Conservation (phyloP, 768 basidiomycete genomes). For the Naganishia kalamii region DNA sequence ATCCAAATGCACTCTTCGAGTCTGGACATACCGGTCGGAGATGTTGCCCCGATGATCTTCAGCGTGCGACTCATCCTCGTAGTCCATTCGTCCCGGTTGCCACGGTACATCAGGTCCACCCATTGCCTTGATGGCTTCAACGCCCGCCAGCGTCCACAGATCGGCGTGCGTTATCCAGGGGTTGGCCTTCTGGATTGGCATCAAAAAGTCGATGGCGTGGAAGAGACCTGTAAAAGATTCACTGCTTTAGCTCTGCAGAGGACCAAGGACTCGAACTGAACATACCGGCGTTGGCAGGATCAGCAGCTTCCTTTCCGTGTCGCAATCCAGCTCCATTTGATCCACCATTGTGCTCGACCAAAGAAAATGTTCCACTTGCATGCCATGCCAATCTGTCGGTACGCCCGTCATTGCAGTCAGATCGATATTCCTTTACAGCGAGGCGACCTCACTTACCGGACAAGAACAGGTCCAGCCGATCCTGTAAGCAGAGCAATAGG, state of each 20-base stretch:
- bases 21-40: conserved; percentile 27
- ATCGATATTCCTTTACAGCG: neutral
- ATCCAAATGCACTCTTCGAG: conserved; percentile 15
- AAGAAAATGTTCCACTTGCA: conserved; percentile 43
- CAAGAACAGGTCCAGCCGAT: conserved; percentile 44
- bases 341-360: conserved; percentile 45
- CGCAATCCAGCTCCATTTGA: conserved; percentile 45
- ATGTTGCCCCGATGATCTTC: conserved; percentile 42
- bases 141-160: conserved; percentile 45
- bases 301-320: conserved; percentile 40
- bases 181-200: conserved; percentile 46
- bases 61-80: conserved; percentile 36
- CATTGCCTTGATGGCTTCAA: conserved; percentile 42
- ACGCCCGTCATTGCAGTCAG: conserved; percentile 20
- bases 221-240: conserved; percentile 21
- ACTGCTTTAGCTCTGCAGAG: neutral
- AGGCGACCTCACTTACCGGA: conserved; percentile 32
- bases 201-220: conserved; percentile 45
- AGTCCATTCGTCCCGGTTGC: conserved; percentile 46
- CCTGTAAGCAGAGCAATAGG: neutral
- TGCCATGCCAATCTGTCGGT: conserved; percentile 46
- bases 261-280: neutral
- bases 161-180: conserved; percentile 46
- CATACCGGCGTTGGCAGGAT: conserved; percentile 38
- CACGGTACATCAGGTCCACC: conserved; percentile 45